These are phyloP conservation scores for Lathyrus sativus DNA, from an alignment of 306 rosid genomes.

Conservation along the genomic window DNA sequence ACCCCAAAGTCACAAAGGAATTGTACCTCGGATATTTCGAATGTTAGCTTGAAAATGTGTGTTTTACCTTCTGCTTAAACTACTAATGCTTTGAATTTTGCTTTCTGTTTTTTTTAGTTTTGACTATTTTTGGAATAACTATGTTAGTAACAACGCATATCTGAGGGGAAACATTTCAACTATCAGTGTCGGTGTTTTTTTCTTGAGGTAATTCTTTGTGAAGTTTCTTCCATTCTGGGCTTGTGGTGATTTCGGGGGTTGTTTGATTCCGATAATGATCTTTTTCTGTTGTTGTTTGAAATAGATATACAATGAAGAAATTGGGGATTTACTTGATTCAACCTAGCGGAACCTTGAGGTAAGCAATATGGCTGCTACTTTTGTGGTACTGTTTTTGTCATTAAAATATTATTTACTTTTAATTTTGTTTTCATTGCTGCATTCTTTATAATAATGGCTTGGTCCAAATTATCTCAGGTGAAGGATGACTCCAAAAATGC, in stretches of 20 bases:
- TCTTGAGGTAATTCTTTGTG: slow-evolving; percentile 63
- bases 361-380: slow-evolving; percentile 25
- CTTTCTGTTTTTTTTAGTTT: slow-evolving; percentile 20
- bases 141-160: slow-evolving; percentile 63
- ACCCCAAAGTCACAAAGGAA: slow-evolving; percentile 64
- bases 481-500: slow-evolving; percentile 77
- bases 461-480: slow-evolving; percentile 56
- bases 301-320: slow-evolving; percentile 52
- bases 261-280: slow-evolving; percentile 45
- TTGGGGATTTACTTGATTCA: slow-evolving; percentile 55
- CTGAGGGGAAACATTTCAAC: slow-evolving; percentile 74
- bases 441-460: slow-evolving; percentile 10
- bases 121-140: slow-evolving; percentile 37
- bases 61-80: slow-evolving; percentile 33
- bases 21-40: slow-evolving; percentile 86
- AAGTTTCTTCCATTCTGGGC: background rate
- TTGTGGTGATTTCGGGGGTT: background rate
- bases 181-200: slow-evolving; percentile 93
- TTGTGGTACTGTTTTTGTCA: slow-evolving; percentile 22
- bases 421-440: background rate
- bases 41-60: slow-evolving; percentile 81
- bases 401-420: slow-evolving; percentile 6
- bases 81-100: slow-evolving; percentile 9
- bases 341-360: slow-evolving; percentile 83
- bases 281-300: slow-evolving; percentile 3